Evolutionary conservation across 441 rosid genomes (phyloP), one percentile per base, ranked within the genome.

Genomic region (Bocquillonia castaneifolia): DNA sequence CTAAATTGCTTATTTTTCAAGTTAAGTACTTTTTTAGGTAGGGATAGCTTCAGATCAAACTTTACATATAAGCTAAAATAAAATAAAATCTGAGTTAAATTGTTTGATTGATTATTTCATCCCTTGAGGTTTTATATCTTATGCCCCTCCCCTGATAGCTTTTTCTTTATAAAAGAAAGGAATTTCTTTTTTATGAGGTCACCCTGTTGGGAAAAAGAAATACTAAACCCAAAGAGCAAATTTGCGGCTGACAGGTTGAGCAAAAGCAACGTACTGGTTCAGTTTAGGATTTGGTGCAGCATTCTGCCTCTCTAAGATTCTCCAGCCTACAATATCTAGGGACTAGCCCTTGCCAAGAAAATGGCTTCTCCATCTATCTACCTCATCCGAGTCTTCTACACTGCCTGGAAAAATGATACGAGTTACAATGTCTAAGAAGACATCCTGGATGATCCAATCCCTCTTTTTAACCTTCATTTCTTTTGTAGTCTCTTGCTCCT

Each of bases 91-190:
- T n/a, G n/a, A n/a, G n/a, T n/a, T n/a, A n/a, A n/a, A n/a, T n/a
- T n/a, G n/a, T n/a, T n/a, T n/a, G n/a, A n/a, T n/a, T n/a, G n/a
- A n/a, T n/a, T n/a, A n/a, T n/a, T n/a, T n/a, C n/a, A n/a, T n/a
- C n/a, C n/a, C n/a, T n/a, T n/a, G n/a, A n/a, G n/a, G n/a, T n/a
- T n/a, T n/a, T n/a, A n/a, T n/a, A n/a, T n/a, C n/a, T n/a, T n/a
- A n/a, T n/a, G n/a, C n/a, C n/a, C n/a, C n/a, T n/a, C n/a, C n/a
- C n/a, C n/a, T n/a, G n/a, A n/a, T n/a, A n/a, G n/a, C n/a, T n/a
- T n/a, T n/a, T n/a, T n/a, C n/a, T n/a, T n/a, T n/a, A n/a, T 1
- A 10, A 55, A 86, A 85, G 89, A 56, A 87, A 87, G 83, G 95
- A 76, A 89, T 91, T 78, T 77, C 87, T 86, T 85, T 76, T 71